Evolutionary conservation across 495 filamentous ascomycete species (phyloP), one percentile per base, ranked within the genome.

Genomic region (Penicillium longicatenatum): DNA sequence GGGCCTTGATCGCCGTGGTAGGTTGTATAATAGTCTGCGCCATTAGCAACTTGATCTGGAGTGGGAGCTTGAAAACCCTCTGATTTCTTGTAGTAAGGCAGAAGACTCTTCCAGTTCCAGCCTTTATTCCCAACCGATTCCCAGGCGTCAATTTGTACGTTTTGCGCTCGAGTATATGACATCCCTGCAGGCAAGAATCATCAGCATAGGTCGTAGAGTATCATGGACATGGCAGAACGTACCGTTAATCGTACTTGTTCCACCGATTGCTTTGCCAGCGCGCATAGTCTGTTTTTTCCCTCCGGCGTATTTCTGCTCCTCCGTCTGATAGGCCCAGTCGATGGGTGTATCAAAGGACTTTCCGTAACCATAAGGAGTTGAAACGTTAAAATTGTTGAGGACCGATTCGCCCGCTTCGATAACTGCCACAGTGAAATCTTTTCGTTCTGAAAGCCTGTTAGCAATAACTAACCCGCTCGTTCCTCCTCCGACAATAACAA

Each of bases 21-120:
- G 31, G 58, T 57, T n/a, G 71, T 64, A 31, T 76, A 69, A 60
- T 77, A 83, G 17, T 70, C 67, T 2, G 79, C 79, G 1, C 79
- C 79, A 4, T 58, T 67, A 14, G 56, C 69, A 16, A 64, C 35
- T 49, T 82, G 76, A 7, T 71, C 67, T n/a, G 54, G 26, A 17
- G 66, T 73, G 0, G 81, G 79, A 0, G 71, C 31, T 3, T 69
- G 69, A 17, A 77, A 75, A 6, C 60, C 45, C 19, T 80, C 71
- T 22, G 71, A 74, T 63, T 79, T 80, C 49, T 76, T 74, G 37
- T 81, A 82, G 59, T 89, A 89, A 7, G 84, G 82, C 20, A 84
- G 62, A 21, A 89, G 65, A 33, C 63, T 79, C 1, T 77, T 55
- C 82, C 84, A 89, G 54, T 75, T 79, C 86, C 86, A 89, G n/a